These are phyloP conservation scores for Penicillium brasilianum DNA, from an alignment of 2,329 filamentous ascomycete genomes.

Conservation along the genomic window DNA sequence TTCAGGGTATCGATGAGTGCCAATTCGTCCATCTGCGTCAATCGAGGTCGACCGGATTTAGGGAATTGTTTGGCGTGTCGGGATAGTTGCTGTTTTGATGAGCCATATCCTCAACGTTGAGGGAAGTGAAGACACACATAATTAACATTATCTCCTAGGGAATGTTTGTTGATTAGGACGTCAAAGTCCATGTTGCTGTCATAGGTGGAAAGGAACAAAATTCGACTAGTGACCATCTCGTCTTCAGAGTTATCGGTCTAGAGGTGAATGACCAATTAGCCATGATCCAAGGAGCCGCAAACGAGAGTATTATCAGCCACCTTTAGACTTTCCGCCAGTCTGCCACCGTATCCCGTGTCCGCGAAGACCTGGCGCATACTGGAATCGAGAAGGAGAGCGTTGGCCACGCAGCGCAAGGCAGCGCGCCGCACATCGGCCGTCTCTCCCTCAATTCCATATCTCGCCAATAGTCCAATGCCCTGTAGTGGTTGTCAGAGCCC, in stretches of 20 bases:
- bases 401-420: conserved; percentile 81
- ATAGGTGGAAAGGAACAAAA: conserved; percentile 82
- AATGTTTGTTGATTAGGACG: conserved; percentile 67
- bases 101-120: conserved; percentile 13
- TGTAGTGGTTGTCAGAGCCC: conserved; percentile 44
- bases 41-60: conserved; percentile 42
- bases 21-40: conserved; percentile 68
- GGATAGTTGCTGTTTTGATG: conserved; percentile 61
- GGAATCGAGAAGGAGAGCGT: conserved; percentile 74
- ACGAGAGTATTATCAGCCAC: conserved; percentile 29
- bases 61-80: conserved; percentile 69
- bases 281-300: not conserved
- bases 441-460: conserved; percentile 72
- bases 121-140: conserved; percentile 42
- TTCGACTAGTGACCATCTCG: conserved; percentile 81
- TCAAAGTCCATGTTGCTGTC: conserved; percentile 70
- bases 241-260: conserved; percentile 75
- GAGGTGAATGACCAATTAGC: conserved; percentile 15
- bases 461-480: conserved; percentile 75
- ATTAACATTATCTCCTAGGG: conserved; percentile 70
- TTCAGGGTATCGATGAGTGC: conserved; percentile 84
- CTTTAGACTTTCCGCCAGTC: conserved; percentile 72
- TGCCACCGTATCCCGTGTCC: conserved; percentile 69
- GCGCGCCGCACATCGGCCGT: conserved; percentile 70
- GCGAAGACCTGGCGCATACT: conserved; percentile 74